Evolutionary conservation across 2,329 filamentous ascomycete genomes (phyloP), one percentile per base, ranked within the genome.

Genomic region (Claviceps africana): DNA sequence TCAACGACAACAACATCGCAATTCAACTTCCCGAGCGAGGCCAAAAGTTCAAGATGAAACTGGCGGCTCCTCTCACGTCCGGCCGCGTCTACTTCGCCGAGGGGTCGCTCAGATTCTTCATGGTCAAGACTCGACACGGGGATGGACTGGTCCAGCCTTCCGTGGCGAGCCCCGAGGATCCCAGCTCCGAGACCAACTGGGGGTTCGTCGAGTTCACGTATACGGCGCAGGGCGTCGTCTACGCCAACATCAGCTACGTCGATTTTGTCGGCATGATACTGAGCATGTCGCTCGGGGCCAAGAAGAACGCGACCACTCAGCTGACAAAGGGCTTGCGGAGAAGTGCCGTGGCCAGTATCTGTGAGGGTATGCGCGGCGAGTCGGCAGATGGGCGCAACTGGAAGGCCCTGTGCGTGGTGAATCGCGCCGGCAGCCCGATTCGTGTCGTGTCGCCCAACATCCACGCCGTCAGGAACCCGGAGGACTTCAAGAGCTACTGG

Each of bases 201-300:
- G 73, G 72, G 1, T 77, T 76, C 51, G 65, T 74, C 19, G 74
- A 77, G 57, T 62, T 77, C 30, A 73, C 72, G 2, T 70, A 69
- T 57, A 72, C 64, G n/a, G 47, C 57, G 0, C 57, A 64, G 1
- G 65, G 66, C 0, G 60, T 64, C 7, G 58, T 76, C 28, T 75
- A 64, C 43, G 71, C 72, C 55, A 76, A 77, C 59, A 68, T 77
- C 51, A 73, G 68, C 47, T 76, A 72, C 52, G 74, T 77, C 33
- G 74, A 77, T 58, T 76, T 75, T 55, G 69, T 76, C 19, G 67
- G 74, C 4, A 64, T 79, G 17, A 64, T 72, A 0, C 69, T 79
- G n/a, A 72, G 74, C 42, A 74, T 79, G 70, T 58, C 58, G 0
- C 62, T 78, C 15, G 65, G 64, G 0, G 62, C 67, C 13, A 65